These are phyloP conservation scores for Ascocoryne sarcoides DNA, from an alignment of 2,329 filamentous ascomycete species.

Conservation along the genomic window DNA sequence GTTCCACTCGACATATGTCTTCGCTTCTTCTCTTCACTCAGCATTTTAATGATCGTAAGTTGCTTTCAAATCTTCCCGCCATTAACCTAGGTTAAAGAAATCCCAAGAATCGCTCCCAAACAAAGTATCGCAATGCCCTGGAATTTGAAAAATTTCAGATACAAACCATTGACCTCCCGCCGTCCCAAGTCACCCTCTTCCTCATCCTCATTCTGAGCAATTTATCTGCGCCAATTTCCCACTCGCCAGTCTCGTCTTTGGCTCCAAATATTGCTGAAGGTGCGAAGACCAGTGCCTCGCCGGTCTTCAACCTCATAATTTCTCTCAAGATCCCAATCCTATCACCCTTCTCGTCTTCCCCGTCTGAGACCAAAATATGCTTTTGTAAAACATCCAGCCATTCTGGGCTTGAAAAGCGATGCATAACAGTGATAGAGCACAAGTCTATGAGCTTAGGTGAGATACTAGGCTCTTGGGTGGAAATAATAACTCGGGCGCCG, in stretches of 20 bases:
- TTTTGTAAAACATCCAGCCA: slow-evolving; percentile 38
- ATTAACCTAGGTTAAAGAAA: too few relatives aligned
- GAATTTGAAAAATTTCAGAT: too few relatives aligned
- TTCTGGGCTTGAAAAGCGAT: slow-evolving; percentile 59
- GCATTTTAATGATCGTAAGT: too few relatives aligned
- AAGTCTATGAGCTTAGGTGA: slow-evolving; percentile 60
- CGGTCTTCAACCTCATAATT: slow-evolving; percentile 40
- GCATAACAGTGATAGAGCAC: slow-evolving; percentile 60
- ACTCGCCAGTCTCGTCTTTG: slow-evolving; percentile 3
- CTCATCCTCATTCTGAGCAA: slow-evolving; percentile 11
- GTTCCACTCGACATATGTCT: too few relatives aligned
- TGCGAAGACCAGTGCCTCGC: slow-evolving; percentile 40
- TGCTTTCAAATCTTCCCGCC: too few relatives aligned
- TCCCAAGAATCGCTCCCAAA: too few relatives aligned
- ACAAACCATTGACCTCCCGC: too few relatives aligned
- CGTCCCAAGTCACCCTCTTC: slow-evolving; percentile 13
- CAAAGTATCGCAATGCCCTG: too few relatives aligned
- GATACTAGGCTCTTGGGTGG: slow-evolving; percentile 70
- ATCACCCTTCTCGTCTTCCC: slow-evolving; percentile 18
- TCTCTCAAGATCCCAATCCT: slow-evolving; percentile 29
- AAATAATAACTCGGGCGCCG: slow-evolving; percentile 58
- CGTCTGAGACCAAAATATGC: slow-evolving; percentile 39
- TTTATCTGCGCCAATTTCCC: slow-evolving; percentile 4
- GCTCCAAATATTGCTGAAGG: slow-evolving; percentile 33
- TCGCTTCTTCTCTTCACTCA: too few relatives aligned